Evolutionary conservation across 1,139 yeast species (phyloP), one percentile per base, ranked within the genome.

Genomic region (Pichiaceae sp.): DNA sequence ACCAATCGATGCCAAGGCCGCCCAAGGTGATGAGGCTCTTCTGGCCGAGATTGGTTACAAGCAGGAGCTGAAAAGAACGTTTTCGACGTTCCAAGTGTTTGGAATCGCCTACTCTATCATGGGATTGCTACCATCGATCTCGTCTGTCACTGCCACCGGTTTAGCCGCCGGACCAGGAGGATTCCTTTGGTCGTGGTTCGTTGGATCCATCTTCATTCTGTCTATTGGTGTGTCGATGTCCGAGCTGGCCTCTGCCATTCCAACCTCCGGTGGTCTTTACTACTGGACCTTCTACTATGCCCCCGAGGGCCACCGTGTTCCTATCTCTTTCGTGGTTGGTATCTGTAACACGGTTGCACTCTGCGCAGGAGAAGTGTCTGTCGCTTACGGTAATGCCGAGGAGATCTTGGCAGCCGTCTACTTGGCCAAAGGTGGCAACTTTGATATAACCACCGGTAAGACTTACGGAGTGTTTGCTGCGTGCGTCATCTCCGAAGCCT

Each of bases 261-360:
- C 87, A 32, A 79, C 87, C 2, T 68, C 78, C 17, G 87, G 87
- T 36, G 87, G 86, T 2, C 62, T 79, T 31, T 77, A 75, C 48
- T 69, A 59, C 45, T 72, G 75, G 75, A 70, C 79, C 1, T 68
- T 61, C 47, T 61, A 67, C 48, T 74, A 70, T 43, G 71, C 81
- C 3, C 81, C 78, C 7, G 57, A 56, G 35, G 51, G 48, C 15
- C 43, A 57, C 37, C 7, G 24, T 7, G 24, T 21, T 7, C 63
- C 70, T 1, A 47, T 73, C 3, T 68, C 77, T 19, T 77, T 67
- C 49, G 48, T 80, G 35, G 74, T 80, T 43, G 83, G 83, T 4
- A 64, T 72, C 45, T 63, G 78, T 8, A 76, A 75, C 52, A 65
- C 78, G 5, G 53, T 77, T 42, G 81, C 82, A 2, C 61, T 75